A percentile compares a stretch with the other conserved stretches of the same genome.
Evolutionary conservation across 2,329 filamentous ascomycete genomes (phyloP).

Genomic region (Diaporthe nobilis): DNA sequence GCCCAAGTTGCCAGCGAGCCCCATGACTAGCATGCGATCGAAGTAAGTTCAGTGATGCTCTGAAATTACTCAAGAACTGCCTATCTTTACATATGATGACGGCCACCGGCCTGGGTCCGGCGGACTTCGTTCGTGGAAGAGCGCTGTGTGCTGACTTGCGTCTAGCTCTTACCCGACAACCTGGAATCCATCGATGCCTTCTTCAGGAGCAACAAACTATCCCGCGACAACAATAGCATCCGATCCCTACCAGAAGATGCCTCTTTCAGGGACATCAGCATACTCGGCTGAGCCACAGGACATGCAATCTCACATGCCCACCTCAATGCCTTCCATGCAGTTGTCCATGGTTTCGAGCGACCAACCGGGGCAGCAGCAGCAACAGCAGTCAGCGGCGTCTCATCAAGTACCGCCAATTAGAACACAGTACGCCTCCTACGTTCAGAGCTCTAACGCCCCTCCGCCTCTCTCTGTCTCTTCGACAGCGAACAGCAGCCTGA

Average conservation of each 20-base stretch:
- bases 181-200: slow-evolving; percentile 68
- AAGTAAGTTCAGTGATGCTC: slow-evolving; percentile 63
- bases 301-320: slow-evolving; percentile 65
- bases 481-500: slow-evolving; percentile 62
- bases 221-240: slow-evolving; percentile 65
- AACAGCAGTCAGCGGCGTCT: slow-evolving; percentile 27
- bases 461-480: slow-evolving; percentile 63
- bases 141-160: slow-evolving; percentile 47
- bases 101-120: background rate
- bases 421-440: slow-evolving; percentile 68
- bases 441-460: slow-evolving; percentile 64
- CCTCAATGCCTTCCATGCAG: slow-evolving; percentile 68
- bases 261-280: slow-evolving; percentile 62
- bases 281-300: slow-evolving; percentile 68
- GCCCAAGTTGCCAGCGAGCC: slow-evolving; percentile 68
- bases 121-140: background rate
- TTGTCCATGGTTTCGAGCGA: slow-evolving; percentile 65
- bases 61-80: background rate
- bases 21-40: slow-evolving; percentile 67
- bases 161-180: slow-evolving; percentile 68
- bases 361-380: slow-evolving; percentile 53
- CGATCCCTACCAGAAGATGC: slow-evolving; percentile 68
- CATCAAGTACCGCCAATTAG: slow-evolving; percentile 57
- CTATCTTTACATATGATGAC: background rate
- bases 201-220: slow-evolving; percentile 61